Percentiles rank a stretch among this genome's conserved stretches.
Evolutionary conservation across 306 rosid species (phyloP).

Genomic region (Cicer yamashitae): DNA sequence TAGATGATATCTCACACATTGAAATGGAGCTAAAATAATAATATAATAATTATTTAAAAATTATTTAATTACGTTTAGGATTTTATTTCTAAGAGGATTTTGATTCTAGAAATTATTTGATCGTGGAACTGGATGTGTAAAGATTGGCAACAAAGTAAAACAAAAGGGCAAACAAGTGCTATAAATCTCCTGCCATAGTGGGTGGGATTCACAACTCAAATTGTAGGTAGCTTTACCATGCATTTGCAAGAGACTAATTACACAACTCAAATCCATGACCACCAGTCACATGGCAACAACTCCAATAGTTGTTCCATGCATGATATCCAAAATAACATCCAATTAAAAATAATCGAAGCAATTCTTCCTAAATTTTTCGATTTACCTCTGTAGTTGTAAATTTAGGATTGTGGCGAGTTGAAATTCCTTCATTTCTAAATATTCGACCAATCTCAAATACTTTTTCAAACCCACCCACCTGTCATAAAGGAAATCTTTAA

Average conservation of each 20-base stretch:
- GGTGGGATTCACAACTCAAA: not conserved
- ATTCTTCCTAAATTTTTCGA: not conserved
- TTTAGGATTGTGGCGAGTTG: conserved; percentile 98
- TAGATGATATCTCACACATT: too few relatives aligned
- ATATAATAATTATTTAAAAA: too few relatives aligned
- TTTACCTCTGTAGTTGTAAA: conserved; percentile 96
- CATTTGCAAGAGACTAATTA: conserved; percentile 9
- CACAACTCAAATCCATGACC: not conserved
- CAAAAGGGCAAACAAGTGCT: not conserved
- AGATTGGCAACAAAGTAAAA: conserved; percentile 13
- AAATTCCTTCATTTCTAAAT: conserved; percentile 97
- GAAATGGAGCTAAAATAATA: too few relatives aligned
- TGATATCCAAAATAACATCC: conserved; percentile 29
- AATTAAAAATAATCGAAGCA: conserved; percentile 21
- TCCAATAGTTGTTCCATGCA: not conserved
- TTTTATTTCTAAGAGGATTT: too few relatives aligned
- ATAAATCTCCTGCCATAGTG: not conserved
- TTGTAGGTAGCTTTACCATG: not conserved
- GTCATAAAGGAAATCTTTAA: conserved; percentile 42
- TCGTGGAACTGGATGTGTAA: conserved; percentile 20
- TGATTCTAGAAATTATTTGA: not conserved
- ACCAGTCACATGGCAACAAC: not conserved
- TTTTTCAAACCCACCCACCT: conserved; percentile 98
- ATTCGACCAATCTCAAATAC: conserved; percentile 97
- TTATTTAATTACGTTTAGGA: too few relatives aligned